Conservation (phyloP, 2,329 filamentous ascomycete genomes). For the Penicillium verrucosum region DNA sequence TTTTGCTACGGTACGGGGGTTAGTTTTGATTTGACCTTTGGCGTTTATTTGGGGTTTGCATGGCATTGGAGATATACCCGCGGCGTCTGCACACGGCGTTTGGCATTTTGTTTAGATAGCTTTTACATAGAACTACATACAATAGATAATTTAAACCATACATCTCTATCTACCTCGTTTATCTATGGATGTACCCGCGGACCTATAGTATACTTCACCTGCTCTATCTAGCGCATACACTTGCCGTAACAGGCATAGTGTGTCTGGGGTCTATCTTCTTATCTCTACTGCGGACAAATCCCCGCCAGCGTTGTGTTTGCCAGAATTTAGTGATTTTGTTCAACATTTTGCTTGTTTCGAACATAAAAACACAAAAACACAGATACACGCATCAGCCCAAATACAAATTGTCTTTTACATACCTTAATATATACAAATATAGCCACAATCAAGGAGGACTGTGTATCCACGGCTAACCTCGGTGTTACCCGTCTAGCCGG, state of each 20-base stretch:
- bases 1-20: no score
- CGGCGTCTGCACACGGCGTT: slow-evolving; percentile 1
- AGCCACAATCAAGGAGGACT: background rate
- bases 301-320: background rate
- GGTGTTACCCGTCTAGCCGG: background rate
- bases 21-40: background rate
- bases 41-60: background rate
- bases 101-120: background rate
- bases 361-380: no score
- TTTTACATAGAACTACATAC: background rate
- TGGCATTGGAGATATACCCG: slow-evolving; percentile 10
- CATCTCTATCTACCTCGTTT: background rate
- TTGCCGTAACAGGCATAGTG: background rate
- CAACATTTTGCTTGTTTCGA: background rate
- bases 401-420: background rate
- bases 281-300: background rate
- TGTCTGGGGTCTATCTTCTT: background rate
- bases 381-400: background rate
- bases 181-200: background rate
- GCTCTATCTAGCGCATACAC: background rate
- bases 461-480: slow-evolving; percentile 2
- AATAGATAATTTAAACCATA: background rate
- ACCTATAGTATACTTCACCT: background rate
- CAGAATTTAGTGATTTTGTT: no score
- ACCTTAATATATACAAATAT: background rate